These are phyloP conservation scores for Mucor piriformis DNA, from an alignment of 371 early-diverging fungal species.

Conservation along the genomic window DNA sequence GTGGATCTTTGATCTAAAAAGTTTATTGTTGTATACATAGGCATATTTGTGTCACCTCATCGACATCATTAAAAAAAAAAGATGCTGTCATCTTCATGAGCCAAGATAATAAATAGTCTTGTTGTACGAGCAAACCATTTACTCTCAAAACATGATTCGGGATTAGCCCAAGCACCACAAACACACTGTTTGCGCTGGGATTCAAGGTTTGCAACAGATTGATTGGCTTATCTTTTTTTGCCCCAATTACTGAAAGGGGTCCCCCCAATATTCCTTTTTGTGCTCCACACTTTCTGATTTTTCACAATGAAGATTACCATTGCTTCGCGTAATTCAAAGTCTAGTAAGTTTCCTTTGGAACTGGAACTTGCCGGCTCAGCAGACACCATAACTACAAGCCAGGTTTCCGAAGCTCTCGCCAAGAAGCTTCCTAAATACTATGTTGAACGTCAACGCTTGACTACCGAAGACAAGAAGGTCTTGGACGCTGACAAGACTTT, in stretches of 20 bases:
- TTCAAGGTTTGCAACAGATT: neutral
- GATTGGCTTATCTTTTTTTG: neutral
- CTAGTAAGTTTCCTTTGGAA: slow-evolving; percentile 57
- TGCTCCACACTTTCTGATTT: neutral
- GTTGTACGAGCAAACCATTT: too few species aligned
- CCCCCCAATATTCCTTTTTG: neutral
- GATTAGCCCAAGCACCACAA: too few species aligned
- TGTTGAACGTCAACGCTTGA: slow-evolving; percentile 81
- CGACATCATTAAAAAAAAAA: too few species aligned
- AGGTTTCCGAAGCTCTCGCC: slow-evolving; percentile 52
- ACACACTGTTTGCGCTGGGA: too few species aligned
- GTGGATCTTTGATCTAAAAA: neutral
- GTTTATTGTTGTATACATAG: neutral
- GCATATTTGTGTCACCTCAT: too few species aligned
- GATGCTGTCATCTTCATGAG: too few species aligned
- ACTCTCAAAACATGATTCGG: too few species aligned
- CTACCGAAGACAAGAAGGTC: slow-evolving; percentile 55
- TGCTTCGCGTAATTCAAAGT: slow-evolving; percentile 48
- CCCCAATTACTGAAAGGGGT: neutral
- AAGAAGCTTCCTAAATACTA: slow-evolving; percentile 64
- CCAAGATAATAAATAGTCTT: too few species aligned
- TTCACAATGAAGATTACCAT: slow-evolving; percentile 48
- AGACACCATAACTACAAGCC: slow-evolving; percentile 16
- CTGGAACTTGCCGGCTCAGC: slow-evolving; percentile 61
- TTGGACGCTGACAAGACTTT: slow-evolving; percentile 64